phyloP scores from a whole-genome alignment of 305 asterid species.

The Solanum hybrid region DNA sequence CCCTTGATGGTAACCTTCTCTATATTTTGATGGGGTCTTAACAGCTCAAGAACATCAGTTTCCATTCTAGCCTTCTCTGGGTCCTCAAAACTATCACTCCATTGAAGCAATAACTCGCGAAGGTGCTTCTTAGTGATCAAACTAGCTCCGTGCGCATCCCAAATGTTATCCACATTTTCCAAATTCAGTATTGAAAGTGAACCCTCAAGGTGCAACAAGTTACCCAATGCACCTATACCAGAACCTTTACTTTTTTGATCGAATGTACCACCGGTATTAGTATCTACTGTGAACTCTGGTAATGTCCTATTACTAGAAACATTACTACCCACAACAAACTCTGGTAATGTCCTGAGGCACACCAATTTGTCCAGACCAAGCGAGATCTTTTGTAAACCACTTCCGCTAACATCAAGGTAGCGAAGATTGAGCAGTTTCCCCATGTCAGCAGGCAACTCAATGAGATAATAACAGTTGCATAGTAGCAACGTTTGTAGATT shows the following conservation, averaged over 20 bases:
- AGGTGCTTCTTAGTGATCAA: conserved; percentile 25
- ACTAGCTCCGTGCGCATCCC: conserved; percentile 39
- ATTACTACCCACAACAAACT: conserved; percentile 21
- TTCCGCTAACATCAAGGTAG: conserved; percentile 29
- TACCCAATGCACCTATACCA: conserved; percentile 15
- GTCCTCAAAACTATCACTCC: conserved; percentile 27
- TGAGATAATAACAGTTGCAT: conserved; percentile 18
- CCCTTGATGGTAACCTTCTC: conserved; percentile 19
- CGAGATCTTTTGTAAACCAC: conserved; percentile 27
- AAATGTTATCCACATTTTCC: conserved; percentile 25
- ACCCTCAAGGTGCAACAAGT: conserved; percentile 28
- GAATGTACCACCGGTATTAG: background rate
- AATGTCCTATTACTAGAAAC: background rate
- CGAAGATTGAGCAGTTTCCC: conserved; percentile 25
- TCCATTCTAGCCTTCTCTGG: conserved; percentile 18
- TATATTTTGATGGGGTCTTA: conserved; percentile 29
- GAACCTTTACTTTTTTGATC: background rate
- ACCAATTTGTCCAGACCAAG: conserved; percentile 24
- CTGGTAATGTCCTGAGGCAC: conserved; percentile 23
- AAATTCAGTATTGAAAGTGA: conserved; percentile 27
- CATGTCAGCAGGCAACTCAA: conserved; percentile 30
- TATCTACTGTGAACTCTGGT: background rate
- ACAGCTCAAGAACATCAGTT: conserved; percentile 30
- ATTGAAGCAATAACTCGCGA: conserved; percentile 19
- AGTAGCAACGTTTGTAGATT: conserved; percentile 30